phyloP scores from a whole-genome alignment of 257 asterid genomes.

The Solanum sejunctum region DNA sequence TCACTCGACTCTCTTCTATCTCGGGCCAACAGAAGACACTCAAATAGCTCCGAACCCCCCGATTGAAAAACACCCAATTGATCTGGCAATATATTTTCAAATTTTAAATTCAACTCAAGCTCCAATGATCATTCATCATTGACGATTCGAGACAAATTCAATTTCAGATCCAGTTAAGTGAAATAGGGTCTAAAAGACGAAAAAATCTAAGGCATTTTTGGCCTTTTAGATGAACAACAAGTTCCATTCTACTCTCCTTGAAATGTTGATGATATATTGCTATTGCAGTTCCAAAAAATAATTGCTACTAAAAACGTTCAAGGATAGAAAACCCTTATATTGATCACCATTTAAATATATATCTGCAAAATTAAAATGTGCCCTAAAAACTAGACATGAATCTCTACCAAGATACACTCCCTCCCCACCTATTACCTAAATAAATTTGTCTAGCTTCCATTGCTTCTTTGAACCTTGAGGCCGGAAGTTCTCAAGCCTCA shows the following conservation, averaged over 20 bases:
- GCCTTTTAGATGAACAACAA: neutral
- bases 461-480: slow-evolving; percentile 30
- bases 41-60: too few relatives aligned
- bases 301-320: neutral
- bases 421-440: slow-evolving; percentile 5
- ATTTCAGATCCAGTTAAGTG: too few relatives aligned
- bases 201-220: too few relatives aligned
- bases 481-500: slow-evolving; percentile 20
- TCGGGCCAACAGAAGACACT: too few relatives aligned
- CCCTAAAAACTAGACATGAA: slow-evolving; percentile 7
- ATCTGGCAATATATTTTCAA: too few relatives aligned
- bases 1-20: too few relatives aligned
- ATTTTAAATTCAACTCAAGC: too few relatives aligned
- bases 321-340: neutral
- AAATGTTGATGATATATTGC: neutral
- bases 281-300: neutral
- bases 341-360: neutral
- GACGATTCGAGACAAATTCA: too few relatives aligned
- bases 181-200: too few relatives aligned
- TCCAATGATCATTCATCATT: too few relatives aligned
- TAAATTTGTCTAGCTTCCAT: slow-evolving; percentile 30
- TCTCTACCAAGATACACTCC: slow-evolving; percentile 8
- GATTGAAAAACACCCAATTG: too few relatives aligned
- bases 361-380: neutral
- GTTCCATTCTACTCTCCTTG: neutral